Conservation (phyloP, 1,139 yeast genomes). For the Lodderomyces margitis region DNA sequence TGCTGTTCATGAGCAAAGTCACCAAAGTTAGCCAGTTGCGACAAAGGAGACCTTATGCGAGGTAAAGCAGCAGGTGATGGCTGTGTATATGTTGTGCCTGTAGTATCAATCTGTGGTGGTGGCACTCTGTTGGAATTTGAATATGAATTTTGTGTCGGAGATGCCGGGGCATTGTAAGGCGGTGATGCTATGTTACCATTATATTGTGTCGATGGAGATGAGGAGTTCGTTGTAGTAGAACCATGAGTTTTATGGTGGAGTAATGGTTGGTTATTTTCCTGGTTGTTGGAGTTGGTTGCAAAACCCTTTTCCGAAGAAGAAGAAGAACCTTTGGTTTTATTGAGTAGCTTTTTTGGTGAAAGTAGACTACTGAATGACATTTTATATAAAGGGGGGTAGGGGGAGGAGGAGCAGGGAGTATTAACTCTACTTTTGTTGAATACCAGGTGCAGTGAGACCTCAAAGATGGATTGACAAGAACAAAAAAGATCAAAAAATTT, state of each 20-base stretch:
- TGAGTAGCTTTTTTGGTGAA: constrained; percentile 8
- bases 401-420: no score
- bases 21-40: constrained; percentile 10
- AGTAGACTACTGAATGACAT: constrained; percentile 9
- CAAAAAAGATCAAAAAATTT: no score
- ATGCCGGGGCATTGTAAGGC: background rate
- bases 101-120: constrained; percentile 2
- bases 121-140: background rate
- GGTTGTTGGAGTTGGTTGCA: background rate
- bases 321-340: constrained; percentile 1
- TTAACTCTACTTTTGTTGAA: no score
- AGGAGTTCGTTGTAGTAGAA: background rate
- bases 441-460: no score
- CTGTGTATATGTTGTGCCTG: constrained; percentile 4
- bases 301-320: background rate
- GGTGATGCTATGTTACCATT: background rate
- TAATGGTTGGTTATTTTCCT: background rate
- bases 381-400: background rate
- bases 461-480: no score
- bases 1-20: constrained; percentile 2
- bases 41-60: constrained; percentile 12
- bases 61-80: constrained; percentile 1
- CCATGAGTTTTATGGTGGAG: background rate
- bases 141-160: background rate
- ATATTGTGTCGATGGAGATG: constrained; percentile 4